These are phyloP conservation scores for Trypanosoma caninum DNA, from an alignment of 208 protist species.

Conservation along the genomic window DNA sequence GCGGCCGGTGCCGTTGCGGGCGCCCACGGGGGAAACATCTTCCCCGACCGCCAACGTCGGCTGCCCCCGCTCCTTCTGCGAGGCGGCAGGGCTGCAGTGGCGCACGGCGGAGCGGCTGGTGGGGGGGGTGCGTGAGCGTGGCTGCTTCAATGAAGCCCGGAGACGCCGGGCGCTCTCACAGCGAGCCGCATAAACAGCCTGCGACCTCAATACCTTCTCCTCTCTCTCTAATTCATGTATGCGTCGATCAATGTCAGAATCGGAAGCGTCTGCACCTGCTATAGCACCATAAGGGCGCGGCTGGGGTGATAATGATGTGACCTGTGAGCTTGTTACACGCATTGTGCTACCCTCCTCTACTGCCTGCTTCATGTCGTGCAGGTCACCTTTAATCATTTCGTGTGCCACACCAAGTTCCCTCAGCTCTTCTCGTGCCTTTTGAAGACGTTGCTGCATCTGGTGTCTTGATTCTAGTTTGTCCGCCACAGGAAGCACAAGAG, in stretches of 20 bases:
- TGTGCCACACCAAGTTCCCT: slow-evolving; percentile 66
- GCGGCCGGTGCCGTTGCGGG: not conserved
- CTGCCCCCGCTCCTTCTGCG: not conserved
- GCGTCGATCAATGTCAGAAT: slow-evolving; percentile 52
- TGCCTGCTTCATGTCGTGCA: slow-evolving; percentile 20
- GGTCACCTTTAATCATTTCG: slow-evolving; percentile 73
- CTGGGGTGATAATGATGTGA: slow-evolving; percentile 41
- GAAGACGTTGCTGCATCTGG: slow-evolving; percentile 36
- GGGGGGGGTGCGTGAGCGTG: slow-evolving; percentile 23
- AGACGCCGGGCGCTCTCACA: slow-evolving; percentile 63
- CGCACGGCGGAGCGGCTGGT: slow-evolving; percentile 16
- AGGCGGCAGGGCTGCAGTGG: not conserved
- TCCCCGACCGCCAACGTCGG: too few species aligned
- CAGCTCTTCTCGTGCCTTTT: slow-evolving; percentile 41
- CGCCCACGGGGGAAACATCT: slow-evolving; percentile 7
- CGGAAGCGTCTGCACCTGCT: slow-evolving; percentile 28
- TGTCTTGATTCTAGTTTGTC: slow-evolving; percentile 16
- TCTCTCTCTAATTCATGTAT: slow-evolving; percentile 59
- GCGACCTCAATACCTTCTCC: slow-evolving; percentile 54
- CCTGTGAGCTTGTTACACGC: slow-evolving; percentile 9
- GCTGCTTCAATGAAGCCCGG: slow-evolving; percentile 46
- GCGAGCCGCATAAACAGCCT: slow-evolving; percentile 43
- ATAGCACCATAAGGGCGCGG: slow-evolving; percentile 21
- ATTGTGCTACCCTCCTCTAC: not conserved
- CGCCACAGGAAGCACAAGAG: slow-evolving; percentile 7